Conservation (phyloP, 2,329 filamentous ascomycete species). For the Arthrinium phaeospermum region DNA sequence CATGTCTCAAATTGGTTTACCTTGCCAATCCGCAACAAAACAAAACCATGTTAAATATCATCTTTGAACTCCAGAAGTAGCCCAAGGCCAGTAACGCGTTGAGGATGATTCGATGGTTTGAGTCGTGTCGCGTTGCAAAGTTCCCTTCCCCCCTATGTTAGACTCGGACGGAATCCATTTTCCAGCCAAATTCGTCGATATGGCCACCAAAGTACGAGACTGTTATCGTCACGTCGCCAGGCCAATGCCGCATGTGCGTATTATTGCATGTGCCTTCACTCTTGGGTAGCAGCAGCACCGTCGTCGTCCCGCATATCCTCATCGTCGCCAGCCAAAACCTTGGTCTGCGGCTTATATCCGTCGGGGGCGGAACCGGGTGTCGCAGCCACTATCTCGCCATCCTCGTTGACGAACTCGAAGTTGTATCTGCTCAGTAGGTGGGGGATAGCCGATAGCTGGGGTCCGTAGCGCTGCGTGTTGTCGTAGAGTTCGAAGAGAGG, state of each 20-base stretch:
- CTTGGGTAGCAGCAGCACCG: neutral
- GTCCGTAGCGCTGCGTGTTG: slow-evolving; percentile 92
- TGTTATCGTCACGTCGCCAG: neutral
- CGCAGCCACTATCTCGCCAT: slow-evolving; percentile 82
- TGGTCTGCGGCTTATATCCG: slow-evolving; percentile 66
- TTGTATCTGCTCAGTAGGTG: slow-evolving; percentile 95
- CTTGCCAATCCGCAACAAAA: neutral
- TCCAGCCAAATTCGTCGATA: neutral
- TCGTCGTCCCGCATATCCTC: slow-evolving; percentile 59
- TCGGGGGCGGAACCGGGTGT: slow-evolving; percentile 76
- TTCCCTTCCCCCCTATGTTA: neutral
- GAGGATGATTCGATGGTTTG: neutral
- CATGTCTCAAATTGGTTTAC: neutral
- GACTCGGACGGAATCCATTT: neutral
- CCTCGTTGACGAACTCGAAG: slow-evolving; percentile 96
- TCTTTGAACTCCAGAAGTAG: neutral
- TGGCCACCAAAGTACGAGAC: neutral
- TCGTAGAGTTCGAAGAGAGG: slow-evolving; percentile 98
- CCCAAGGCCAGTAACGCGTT: neutral
- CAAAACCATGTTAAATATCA: neutral
- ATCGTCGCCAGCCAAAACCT: slow-evolving; percentile 67
- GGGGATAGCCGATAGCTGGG: slow-evolving; percentile 94
- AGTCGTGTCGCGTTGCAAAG: neutral
- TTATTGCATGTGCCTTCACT: neutral
- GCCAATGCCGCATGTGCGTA: neutral